Evolutionary conservation across 345 rosid genomes (phyloP).

Genomic region (Heritiera fomes): DNA sequence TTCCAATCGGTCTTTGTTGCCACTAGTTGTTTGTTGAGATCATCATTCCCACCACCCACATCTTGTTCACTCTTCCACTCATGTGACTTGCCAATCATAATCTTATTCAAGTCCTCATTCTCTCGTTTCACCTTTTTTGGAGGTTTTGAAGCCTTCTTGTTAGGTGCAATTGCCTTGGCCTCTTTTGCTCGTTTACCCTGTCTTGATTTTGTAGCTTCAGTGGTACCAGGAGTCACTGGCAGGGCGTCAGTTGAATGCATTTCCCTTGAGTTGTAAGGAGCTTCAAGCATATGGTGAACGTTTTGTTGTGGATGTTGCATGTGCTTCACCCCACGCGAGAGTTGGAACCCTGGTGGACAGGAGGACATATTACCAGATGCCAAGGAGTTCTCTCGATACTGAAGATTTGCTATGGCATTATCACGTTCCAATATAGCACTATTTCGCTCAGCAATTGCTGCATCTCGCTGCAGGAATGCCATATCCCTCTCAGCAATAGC

Average conservation of each 20-base stretch:
- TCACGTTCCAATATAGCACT: constrained; percentile 87
- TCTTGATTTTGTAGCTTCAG: constrained; percentile 62
- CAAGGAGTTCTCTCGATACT: constrained; percentile 79
- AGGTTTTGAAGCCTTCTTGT: constrained; percentile 65
- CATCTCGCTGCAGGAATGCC: constrained; percentile 91
- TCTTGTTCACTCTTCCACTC: constrained; percentile 58
- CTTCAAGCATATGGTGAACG: constrained; percentile 59
- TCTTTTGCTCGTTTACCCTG: constrained; percentile 76
- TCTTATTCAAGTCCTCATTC: constrained; percentile 63
- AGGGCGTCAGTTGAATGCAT: constrained; percentile 51
- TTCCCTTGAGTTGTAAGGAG: constrained; percentile 58
- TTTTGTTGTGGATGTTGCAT: constrained; percentile 77
- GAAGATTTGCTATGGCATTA: constrained; percentile 77
- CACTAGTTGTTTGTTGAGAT: constrained; percentile 44
- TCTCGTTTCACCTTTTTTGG: constrained; percentile 78
- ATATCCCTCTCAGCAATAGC: constrained; percentile 92
- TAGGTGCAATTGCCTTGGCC: constrained; percentile 45
- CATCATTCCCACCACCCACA: constrained; percentile 45
- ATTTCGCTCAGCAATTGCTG: constrained; percentile 90
- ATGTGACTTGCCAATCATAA: constrained; percentile 58
- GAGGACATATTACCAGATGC: constrained; percentile 53
- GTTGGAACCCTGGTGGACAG: constrained; percentile 76
- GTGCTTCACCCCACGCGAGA: constrained; percentile 85
- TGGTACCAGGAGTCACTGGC: constrained; percentile 45
- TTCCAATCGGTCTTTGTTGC: constrained; percentile 81